Evolutionary conservation across 176 grass and related monocot species (phyloP).

Genomic region (Triticum timopheevii): DNA sequence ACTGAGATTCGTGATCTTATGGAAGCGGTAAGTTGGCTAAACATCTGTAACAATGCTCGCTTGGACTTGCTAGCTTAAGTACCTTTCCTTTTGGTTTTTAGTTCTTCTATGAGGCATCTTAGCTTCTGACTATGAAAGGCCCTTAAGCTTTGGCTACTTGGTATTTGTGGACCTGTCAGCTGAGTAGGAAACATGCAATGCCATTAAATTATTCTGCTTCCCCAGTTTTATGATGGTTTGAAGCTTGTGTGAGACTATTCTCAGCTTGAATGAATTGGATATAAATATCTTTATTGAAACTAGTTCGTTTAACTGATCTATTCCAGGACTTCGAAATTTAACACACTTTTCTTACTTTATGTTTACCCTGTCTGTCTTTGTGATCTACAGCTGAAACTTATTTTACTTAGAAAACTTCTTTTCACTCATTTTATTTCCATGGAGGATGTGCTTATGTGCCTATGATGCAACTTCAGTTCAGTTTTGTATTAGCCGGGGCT

Average conservation of each 20-base stretch:
- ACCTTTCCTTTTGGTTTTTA: neutral
- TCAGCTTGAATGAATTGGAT: slow-evolving; percentile 10
- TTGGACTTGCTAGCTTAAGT: neutral
- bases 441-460: neutral
- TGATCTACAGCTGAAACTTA: neutral
- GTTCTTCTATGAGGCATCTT: slow-evolving; percentile 10
- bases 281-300: neutral
- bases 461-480: neutral
- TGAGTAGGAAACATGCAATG: slow-evolving; percentile 7
- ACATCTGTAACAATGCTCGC: neutral
- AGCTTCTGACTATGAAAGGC: slow-evolving; percentile 6
- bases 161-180: neutral
- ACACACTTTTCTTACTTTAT: neutral
- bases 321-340: slow-evolving; percentile 3
- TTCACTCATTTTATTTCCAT: neutral
- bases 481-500: neutral
- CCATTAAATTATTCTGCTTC: neutral
- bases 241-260: neutral
- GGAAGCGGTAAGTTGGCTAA: slow-evolving; percentile 62
- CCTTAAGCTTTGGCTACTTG: neutral
- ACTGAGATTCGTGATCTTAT: slow-evolving; percentile 71
- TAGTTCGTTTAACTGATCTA: neutral
- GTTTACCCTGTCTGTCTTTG: neutral
- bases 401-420: slow-evolving; percentile 9
- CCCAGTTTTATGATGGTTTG: neutral